Evolutionary conservation across 495 filamentous ascomycete genomes (phyloP).

Genomic region (Penicillium canariense): DNA sequence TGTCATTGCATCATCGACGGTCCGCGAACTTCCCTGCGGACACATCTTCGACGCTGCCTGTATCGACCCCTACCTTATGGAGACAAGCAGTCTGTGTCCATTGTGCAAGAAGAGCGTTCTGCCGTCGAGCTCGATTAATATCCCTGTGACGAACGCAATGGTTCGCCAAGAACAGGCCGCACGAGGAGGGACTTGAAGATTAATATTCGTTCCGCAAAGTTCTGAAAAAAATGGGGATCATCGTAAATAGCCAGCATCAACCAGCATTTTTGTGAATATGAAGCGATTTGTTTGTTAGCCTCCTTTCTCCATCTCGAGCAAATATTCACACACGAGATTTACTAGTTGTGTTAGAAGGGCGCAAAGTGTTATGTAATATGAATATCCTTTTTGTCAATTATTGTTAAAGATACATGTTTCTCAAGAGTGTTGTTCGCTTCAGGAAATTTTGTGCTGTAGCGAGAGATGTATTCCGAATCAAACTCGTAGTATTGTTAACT

Average conservation of each 20-base stretch:
- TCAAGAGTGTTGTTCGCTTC: too few relatives aligned
- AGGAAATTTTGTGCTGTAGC: too few relatives aligned
- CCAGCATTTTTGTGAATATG: background rate
- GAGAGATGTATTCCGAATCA: too few relatives aligned
- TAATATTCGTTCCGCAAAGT: background rate
- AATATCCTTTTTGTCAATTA: too few relatives aligned
- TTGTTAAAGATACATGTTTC: too few relatives aligned
- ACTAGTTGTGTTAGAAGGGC: background rate
- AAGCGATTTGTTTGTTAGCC: background rate
- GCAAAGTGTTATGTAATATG: too few relatives aligned
- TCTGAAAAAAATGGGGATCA: background rate
- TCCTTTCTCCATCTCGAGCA: background rate
- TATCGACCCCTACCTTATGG: conserved; percentile 73
- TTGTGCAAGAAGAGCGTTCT: conserved; percentile 80
- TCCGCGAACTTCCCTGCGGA: conserved; percentile 81
- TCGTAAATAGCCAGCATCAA: conserved; percentile 1
- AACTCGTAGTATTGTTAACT: too few relatives aligned
- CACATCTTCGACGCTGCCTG: conserved; percentile 92
- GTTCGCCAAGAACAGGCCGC: conserved; percentile 64
- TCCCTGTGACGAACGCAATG: conserved; percentile 75
- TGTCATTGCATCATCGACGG: conserved; percentile 59
- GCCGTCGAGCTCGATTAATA: conserved; percentile 62
- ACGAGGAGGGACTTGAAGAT: conserved; percentile 9
- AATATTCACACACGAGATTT: too few relatives aligned
- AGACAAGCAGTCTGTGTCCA: conserved; percentile 77